Evolutionary conservation across 1,139 yeast genomes (phyloP), one percentile per base, ranked within the genome.

Genomic region (Sugiyamaella neomexicana): DNA sequence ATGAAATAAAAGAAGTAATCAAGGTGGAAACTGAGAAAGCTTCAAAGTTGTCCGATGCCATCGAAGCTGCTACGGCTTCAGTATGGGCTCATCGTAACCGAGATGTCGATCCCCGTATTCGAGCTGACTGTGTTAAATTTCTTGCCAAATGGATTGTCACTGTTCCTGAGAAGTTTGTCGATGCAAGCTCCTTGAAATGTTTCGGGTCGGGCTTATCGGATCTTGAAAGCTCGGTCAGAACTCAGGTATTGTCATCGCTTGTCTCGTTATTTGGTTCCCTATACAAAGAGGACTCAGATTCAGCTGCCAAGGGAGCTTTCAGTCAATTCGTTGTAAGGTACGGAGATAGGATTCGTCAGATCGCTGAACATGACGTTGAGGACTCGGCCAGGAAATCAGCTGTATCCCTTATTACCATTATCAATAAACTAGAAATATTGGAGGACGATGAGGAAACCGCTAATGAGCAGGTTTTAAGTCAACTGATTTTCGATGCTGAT

Each of bases 181-280:
- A 83, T 57, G 83, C 86, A 1, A 73, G 82, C 0, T 87, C 82
- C 65, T 75, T 90, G 57, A 79, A 91, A 58, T 88, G 87, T 66
- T 80, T 86, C 65, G 96, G 96, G 2, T 87, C 95, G 95, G 75
- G 89, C 20, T 72, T 90, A 46, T 83, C 93, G 7, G 98, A 91
- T 65, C 77, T 83, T 1, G 78, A 80, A 17, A 70, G 79, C 13
- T 61, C 69, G 2, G 95, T 89, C 0, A 77, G 96, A 60, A 67
- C 74, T 5, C 93, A 87, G 62, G 90, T 83, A 1, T 67, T 86
- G 17, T 80, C 77, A 60, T 77, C 80, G 2, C 71, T 91, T 48
- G 65, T 72, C 4, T 68, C 67, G 36, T 72, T 80, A 2, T 81
- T 75, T 58, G 82, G 79, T 60, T 78, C 74, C 53, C 13, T 45